Conservation (phyloP, 2,329 filamentous ascomycete species). For the Escovopsis sp. region DNA sequence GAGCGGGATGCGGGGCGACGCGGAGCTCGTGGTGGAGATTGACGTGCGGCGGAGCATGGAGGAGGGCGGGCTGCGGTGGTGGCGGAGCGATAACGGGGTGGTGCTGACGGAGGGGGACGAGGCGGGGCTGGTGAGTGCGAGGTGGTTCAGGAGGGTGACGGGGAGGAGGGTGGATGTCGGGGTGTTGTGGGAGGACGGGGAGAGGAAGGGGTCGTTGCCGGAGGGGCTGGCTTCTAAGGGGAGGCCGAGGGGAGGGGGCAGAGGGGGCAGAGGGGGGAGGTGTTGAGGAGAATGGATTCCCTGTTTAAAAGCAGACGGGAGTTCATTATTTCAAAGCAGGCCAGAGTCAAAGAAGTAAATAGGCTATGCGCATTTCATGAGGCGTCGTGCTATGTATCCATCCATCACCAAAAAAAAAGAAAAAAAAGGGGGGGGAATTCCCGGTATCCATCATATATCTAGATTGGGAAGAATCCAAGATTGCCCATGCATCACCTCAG, state of each 20-base stretch:
- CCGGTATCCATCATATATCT: background rate
- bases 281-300: too few species aligned
- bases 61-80: constrained; percentile 53
- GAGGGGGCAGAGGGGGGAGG: too few species aligned
- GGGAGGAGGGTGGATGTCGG: constrained; percentile 45
- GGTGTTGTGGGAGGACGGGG: constrained; percentile 56
- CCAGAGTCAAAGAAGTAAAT: too few species aligned
- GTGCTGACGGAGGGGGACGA: constrained; percentile 48
- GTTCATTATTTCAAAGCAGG: too few species aligned
- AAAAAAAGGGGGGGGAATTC: background rate
- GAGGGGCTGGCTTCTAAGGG: too few species aligned
- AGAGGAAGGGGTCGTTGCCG: constrained; percentile 27
- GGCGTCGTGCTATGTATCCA: too few species aligned
- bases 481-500: too few species aligned
- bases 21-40: constrained; percentile 65
- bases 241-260: too few species aligned
- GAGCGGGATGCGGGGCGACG: constrained; percentile 66
- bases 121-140: constrained; percentile 46
- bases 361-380: too few species aligned
- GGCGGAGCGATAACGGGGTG: constrained; percentile 65
- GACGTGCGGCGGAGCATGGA: constrained; percentile 53
- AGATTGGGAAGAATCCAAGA: background rate
- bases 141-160: constrained; percentile 59
- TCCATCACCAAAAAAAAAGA: background rate
- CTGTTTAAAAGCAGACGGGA: too few species aligned